Evolutionary conservation across 768 basidiomycete genomes (phyloP).

Genomic region (Boletus vermiculosoides): DNA sequence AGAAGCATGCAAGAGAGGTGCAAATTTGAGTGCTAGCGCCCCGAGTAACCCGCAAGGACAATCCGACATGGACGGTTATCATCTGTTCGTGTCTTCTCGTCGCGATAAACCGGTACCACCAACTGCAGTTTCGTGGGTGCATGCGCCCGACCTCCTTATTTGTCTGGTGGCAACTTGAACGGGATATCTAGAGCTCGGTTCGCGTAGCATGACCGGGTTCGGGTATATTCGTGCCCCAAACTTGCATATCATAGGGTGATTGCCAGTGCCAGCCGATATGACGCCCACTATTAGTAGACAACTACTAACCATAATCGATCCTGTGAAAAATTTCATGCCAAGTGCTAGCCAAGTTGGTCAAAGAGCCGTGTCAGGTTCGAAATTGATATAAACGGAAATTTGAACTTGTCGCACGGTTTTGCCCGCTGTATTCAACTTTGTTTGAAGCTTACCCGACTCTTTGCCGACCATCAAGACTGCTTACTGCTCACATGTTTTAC

Average conservation of each 20-base stretch:
- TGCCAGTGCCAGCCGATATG: no score
- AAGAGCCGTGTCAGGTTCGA: not conserved
- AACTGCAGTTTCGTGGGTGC: not conserved
- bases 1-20: slow-evolving; percentile 1
- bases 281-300: no score
- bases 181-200: not conserved
- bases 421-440: not conserved
- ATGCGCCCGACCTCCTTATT: not conserved
- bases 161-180: not conserved
- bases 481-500: not conserved
- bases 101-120: slow-evolving; percentile 1
- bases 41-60: not conserved
- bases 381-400: not conserved
- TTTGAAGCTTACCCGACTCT: not conserved
- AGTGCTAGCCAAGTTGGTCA: not conserved
- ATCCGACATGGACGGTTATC: not conserved
- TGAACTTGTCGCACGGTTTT: not conserved
- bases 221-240: not conserved
- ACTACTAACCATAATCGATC: not conserved
- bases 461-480: not conserved
- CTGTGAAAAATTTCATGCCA: not conserved
- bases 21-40: not conserved
- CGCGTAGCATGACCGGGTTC: not conserved
- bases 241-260: not conserved
- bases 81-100: not conserved